A percentile compares a stretch with the other conserved stretches of the same genome.
Evolutionary conservation across 169 alveolate species (phyloP).

Genomic region (Eimeria necatrix): DNA sequence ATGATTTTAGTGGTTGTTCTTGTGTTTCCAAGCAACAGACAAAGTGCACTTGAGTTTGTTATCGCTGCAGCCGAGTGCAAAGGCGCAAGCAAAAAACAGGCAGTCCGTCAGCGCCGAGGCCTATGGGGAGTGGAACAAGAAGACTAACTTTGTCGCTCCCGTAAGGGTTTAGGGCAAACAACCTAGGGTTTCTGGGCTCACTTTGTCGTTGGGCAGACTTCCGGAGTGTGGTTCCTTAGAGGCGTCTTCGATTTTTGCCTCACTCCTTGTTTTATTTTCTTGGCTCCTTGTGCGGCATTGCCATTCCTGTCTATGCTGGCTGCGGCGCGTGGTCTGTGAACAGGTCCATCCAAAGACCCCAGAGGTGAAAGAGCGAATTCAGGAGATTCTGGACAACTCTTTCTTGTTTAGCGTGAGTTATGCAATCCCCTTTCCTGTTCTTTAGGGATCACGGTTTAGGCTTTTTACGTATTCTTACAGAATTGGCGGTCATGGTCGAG

Average conservation of each 20-base stretch:
- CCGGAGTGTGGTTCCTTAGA: too few relatives aligned
- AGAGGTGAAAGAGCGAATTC: slow-evolving; percentile 91
- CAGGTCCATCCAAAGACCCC: slow-evolving; percentile 88
- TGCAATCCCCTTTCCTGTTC: background rate
- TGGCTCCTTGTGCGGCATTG: background rate
- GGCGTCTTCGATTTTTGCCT: too few relatives aligned
- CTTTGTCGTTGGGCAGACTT: background rate
- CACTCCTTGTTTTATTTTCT: background rate
- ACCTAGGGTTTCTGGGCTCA: background rate
- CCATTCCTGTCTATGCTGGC: background rate
- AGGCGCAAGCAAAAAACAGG: slow-evolving; percentile 70
- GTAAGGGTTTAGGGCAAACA: slow-evolving; percentile 50
- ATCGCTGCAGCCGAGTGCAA: slow-evolving; percentile 33
- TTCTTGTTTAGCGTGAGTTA: slow-evolving; percentile 89
- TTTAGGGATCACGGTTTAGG: background rate
- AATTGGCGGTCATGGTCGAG: background rate
- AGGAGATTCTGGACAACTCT: slow-evolving; percentile 86
- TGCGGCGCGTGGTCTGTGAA: background rate
- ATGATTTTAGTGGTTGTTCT: too few relatives aligned
- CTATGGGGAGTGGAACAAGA: slow-evolving; percentile 95
- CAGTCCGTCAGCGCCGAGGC: slow-evolving; percentile 95
- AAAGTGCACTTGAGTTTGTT: background rate
- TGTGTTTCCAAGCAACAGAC: too few relatives aligned
- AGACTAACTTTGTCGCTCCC: slow-evolving; percentile 93
- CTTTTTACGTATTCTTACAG: background rate